Evolutionary conservation across 352 stramenopile species (phyloP).

Genomic region (Phytophthora pluvialis): DNA sequence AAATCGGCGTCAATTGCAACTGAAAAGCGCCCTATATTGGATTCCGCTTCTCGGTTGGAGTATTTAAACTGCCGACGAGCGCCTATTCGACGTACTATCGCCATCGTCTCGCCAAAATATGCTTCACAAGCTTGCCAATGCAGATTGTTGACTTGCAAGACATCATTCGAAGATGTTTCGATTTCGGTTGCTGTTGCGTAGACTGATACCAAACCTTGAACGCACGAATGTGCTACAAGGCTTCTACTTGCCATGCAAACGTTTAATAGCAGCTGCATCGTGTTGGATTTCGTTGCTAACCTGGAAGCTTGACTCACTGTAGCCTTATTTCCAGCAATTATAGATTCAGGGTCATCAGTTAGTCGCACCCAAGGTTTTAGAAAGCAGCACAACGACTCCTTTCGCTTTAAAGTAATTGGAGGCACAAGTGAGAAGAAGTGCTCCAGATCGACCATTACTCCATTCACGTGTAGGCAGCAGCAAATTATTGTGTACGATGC

Average conservation of each 20-base stretch:
- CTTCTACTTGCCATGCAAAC: slow-evolving; percentile 27
- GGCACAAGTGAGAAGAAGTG: slow-evolving; percentile 15
- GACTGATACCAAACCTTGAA: slow-evolving; percentile 13
- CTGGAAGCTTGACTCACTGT: background rate
- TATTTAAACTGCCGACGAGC: slow-evolving; percentile 32
- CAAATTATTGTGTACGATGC: slow-evolving; percentile 34
- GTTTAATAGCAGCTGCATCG: slow-evolving; percentile 8
- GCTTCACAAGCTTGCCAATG: slow-evolving; percentile 36
- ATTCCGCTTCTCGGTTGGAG: slow-evolving; percentile 12
- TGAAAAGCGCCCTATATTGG: background rate
- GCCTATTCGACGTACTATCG: slow-evolving; percentile 32
- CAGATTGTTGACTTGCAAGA: slow-evolving; percentile 2
- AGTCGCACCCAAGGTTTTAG: slow-evolving; percentile 8
- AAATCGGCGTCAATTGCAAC: slow-evolving; percentile 7
- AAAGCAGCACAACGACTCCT: slow-evolving; percentile 34
- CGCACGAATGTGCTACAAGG: slow-evolving; percentile 4
- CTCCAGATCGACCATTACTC: slow-evolving; percentile 34
- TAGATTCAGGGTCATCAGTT: background rate
- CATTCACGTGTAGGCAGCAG: slow-evolving; percentile 25
- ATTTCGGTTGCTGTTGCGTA: background rate
- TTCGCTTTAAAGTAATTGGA: slow-evolving; percentile 2
- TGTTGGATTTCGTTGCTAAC: slow-evolving; percentile 3
- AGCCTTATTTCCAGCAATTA: background rate
- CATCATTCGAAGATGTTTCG: background rate
- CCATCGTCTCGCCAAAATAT: slow-evolving; percentile 38